Evolutionary conservation across 2,329 filamentous ascomycete species (phyloP).

Genomic region (Emergomyces pasteurianus): DNA sequence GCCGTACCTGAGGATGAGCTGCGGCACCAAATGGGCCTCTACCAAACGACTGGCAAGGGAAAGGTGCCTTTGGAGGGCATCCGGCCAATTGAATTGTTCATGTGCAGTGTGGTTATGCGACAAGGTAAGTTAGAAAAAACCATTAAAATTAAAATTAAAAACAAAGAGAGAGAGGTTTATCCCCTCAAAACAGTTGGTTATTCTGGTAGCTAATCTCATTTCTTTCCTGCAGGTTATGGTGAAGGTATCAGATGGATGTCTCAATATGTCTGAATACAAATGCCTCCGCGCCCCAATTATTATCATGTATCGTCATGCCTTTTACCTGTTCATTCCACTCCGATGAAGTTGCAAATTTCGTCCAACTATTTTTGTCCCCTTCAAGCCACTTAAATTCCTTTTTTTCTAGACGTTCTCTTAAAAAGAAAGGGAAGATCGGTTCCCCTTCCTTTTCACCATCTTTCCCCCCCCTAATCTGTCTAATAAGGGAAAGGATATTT

Average conservation of each 20-base stretch:
- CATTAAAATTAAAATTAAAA: too few species aligned
- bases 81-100: constrained; percentile 91
- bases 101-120: constrained; percentile 98
- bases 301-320: background rate
- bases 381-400: background rate
- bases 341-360: background rate
- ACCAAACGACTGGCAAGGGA: constrained; percentile 93
- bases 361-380: background rate
- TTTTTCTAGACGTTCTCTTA: background rate
- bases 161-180: too few species aligned
- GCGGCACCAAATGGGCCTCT: constrained; percentile 80
- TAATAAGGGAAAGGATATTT: too few species aligned
- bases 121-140: constrained; percentile 52
- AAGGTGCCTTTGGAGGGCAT: constrained; percentile 88
- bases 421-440: too few species aligned
- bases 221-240: constrained; percentile 52
- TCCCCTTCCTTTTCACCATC: too few species aligned
- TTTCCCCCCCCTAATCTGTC: too few species aligned
- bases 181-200: background rate
- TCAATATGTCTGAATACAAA: constrained; percentile 62
- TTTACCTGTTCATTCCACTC: background rate
- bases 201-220: constrained; percentile 2
- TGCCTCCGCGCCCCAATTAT: constrained; percentile 7
- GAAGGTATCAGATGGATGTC: constrained; percentile 87
- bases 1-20: constrained; percentile 94